Evolutionary conservation across 139 green algal species (phyloP), one percentile per base, ranked within the genome.

Genomic region (Ulvella scutata): DNA sequence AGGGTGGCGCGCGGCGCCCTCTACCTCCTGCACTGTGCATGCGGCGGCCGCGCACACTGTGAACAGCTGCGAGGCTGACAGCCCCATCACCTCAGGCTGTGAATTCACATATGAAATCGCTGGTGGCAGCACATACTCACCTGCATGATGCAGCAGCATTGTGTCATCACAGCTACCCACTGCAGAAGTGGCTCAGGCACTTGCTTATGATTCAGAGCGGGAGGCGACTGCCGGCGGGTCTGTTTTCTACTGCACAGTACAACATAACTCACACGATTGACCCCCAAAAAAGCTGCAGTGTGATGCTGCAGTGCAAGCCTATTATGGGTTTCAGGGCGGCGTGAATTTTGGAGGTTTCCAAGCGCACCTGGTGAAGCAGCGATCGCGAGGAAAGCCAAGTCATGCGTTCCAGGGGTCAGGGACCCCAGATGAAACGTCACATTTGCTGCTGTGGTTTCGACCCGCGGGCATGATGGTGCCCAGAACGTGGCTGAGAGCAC

Each of bases 51-150:
- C 72, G 35, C 77, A 79, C 43, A 86, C 75, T 2, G 20, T 72
- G 43, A 86, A 43, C 38, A 31, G 38, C 36, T 73, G 72, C 3
- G 37, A 76, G 4, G 79, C 79, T 2, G 79, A 82, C n/a, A 80
- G 75, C 21, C 83, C 83, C 76, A 83, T 86, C 20, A 89, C 75
- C 81, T 92, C 85, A 2, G 85, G 84, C 76, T 92, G 87, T 60
- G 81, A 38, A 29, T 82, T 62, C 31, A 82, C 84, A 13, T 62
- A 88, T 1, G 84, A 85, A 33, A 78, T 81, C 20, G 81, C 74
- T 2, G 87, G 87, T 10, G 87, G 87, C 72, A 88, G 37, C 20
- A 60, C 72, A 62, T 89, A 90, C 17, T 67, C n/a, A 67, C 51
- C 51, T 67, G 51, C 51, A 67, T 10, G 51, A 36, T 59, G 13